phyloP scores from a whole-genome alignment of 345 rosid genomes.

The Lumnitzera littorea region DNA sequence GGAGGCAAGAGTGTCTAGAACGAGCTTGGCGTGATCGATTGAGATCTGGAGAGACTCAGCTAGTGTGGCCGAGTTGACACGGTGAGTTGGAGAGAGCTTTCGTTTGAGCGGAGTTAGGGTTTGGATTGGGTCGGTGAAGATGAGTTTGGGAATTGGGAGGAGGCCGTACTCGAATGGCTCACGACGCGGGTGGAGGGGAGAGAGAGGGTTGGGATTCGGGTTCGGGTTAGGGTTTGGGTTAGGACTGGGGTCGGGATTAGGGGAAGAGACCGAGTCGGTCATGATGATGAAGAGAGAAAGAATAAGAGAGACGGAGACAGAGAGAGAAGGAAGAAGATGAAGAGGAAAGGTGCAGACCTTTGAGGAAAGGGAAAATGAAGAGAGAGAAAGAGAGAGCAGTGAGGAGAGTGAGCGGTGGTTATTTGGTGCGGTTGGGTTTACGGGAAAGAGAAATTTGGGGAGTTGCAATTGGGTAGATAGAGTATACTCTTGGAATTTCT shows the following conservation, averaged over 20 bases:
- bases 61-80: constrained; percentile 55
- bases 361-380: constrained; percentile 8
- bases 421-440: background rate
- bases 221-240: constrained; percentile 33
- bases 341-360: constrained; percentile 29
- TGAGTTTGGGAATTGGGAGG: constrained; percentile 86
- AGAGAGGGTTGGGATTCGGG: constrained; percentile 36
- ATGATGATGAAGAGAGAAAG: constrained; percentile 19
- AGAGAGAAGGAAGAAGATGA: constrained; percentile 14
- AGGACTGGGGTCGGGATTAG: constrained; percentile 27
- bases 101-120: constrained; percentile 63
- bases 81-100: constrained; percentile 39
- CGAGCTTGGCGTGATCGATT: constrained; percentile 73
- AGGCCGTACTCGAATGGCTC: constrained; percentile 97
- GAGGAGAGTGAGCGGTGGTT: background rate
- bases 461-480: background rate
- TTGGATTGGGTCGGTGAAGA: constrained; percentile 78
- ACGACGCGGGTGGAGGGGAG: constrained; percentile 71
- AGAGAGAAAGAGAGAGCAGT: background rate
- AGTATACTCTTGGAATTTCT: too few species aligned
- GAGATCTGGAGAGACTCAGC: constrained; percentile 91
- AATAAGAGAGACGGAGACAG: background rate
- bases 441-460: background rate
- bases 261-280: constrained; percentile 46
- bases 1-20: constrained; percentile 78